phyloP scores from a whole-genome alignment of 1,139 yeast genomes.

The Candida gigantensis region DNA sequence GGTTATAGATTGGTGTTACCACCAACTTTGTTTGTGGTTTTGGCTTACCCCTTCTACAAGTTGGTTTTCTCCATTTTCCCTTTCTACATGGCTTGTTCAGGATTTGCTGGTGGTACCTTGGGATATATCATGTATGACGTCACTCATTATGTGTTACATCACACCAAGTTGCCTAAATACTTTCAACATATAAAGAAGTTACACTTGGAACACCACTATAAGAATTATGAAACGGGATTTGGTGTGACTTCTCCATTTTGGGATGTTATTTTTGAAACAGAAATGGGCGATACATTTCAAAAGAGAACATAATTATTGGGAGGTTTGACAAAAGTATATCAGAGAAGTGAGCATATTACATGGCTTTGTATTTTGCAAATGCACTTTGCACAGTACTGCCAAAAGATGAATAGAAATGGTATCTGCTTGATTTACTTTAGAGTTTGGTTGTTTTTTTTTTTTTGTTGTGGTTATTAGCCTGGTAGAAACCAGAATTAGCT shows the following conservation, averaged over 20 bases:
- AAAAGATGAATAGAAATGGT: no score
- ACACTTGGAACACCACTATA: constrained; percentile 96
- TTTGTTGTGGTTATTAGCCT: no score
- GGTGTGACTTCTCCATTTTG: constrained; percentile 94
- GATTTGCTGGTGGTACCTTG: constrained; percentile 90
- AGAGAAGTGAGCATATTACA: no score
- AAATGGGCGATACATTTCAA: constrained; percentile 38
- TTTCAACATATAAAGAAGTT: constrained; percentile 80
- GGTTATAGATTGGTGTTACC: constrained; percentile 91
- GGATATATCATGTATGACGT: constrained; percentile 92
- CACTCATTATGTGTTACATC: constrained; percentile 86
- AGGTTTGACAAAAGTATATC: background rate
- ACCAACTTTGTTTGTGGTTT: constrained; percentile 68
- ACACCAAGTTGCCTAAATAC: constrained; percentile 72
- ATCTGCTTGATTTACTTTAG: no score
- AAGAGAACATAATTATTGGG: constrained; percentile 26
- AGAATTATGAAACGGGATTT: constrained; percentile 92
- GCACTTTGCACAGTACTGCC: no score
- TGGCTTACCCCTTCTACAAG: constrained; percentile 47
- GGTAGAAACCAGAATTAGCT: no score
- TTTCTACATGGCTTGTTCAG: constrained; percentile 50
- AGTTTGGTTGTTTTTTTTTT: no score
- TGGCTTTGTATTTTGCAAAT: no score
- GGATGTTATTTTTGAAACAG: constrained; percentile 89
- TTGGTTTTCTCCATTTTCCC: constrained; percentile 43